These are phyloP conservation scores for Achlya hypogyna DNA, from an alignment of 352 stramenopile species.

Conservation along the genomic window DNA sequence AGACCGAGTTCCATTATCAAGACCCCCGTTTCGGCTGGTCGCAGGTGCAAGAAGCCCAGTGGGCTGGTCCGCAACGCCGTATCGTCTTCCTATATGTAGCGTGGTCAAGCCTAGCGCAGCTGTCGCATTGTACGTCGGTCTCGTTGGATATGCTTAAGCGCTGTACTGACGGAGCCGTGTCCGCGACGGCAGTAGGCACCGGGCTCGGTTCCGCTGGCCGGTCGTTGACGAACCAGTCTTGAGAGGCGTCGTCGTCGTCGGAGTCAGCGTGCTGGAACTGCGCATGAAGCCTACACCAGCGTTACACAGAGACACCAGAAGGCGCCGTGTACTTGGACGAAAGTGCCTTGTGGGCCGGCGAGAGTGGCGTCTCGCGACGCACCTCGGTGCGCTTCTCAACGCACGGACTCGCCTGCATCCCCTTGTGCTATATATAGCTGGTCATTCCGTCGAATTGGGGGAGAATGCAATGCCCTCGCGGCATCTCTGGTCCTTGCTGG, in stretches of 20 bases:
- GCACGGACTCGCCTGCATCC: background rate
- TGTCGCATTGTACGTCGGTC: background rate
- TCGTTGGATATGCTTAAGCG: background rate
- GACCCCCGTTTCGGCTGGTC: constrained; percentile 36
- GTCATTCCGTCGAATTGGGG: too few species aligned
- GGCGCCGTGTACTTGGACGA: background rate
- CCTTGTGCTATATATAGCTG: background rate
- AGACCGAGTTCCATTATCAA: constrained; percentile 60
- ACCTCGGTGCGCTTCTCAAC: background rate
- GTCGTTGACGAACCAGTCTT: constrained; percentile 82
- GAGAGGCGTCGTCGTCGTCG: constrained; percentile 40
- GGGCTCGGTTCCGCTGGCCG: constrained; percentile 19
- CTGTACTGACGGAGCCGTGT: background rate
- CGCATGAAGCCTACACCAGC: constrained; percentile 28
- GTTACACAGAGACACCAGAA: background rate
- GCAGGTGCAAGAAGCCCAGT: constrained; percentile 63
- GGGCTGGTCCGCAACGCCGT: constrained; percentile 19
- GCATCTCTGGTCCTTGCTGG: too few species aligned
- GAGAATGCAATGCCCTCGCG: too few species aligned
- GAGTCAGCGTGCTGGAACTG: constrained; percentile 63
- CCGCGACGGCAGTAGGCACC: background rate
- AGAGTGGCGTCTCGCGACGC: background rate
- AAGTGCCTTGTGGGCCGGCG: constrained; percentile 8
- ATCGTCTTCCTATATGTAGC: constrained; percentile 17
- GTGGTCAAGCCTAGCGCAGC: constrained; percentile 26